Evolutionary conservation across 192 early-diverging fungal genomes (phyloP), one percentile per base, ranked within the genome.

Genomic region (Rhizophagus sp.): DNA sequence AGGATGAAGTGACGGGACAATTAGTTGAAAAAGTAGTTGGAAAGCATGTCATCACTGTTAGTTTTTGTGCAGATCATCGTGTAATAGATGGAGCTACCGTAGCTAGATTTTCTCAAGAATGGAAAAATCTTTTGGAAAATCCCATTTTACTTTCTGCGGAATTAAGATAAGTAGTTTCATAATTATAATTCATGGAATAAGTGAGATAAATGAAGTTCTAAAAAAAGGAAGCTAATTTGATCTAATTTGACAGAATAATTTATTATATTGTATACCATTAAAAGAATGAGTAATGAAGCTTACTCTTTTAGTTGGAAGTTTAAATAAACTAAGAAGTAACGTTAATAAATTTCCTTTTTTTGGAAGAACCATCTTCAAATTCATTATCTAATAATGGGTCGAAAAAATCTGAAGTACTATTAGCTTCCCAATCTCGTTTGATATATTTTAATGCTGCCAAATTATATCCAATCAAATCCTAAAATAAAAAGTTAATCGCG

Each of bases 31-130:
- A 84, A 4, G 89, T 99, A 34, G 93, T 95, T 1, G 87, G 92
- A 19, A 91, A 91, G 78, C 84, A 92, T 80, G 87, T 97, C 10
- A 82, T 97, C 76, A 88, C 90, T 30, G 87, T 96, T 4, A 97
- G 95, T 88, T 97, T 94, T 92, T 92, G 94, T 22, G 97, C 97
- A 11, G 97, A 99, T 86, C 97, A 99, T 85, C 90, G 97, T 41
- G 94, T 99, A 25, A 88, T 98, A 80, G 97, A 98, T 83, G 98
- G 98, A 33, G 98, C 96, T 13, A 97, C 97, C 12, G 89, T 99
- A 80, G 98, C 97, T 24, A 88, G 96, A 81, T 98, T 98, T 87
- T 95, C 92, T 19, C 84, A 88, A 63, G 80, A 87, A 33, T 99
- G 94, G 95, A 97, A 97, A 87, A 78, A 84, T 44, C 90, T 94